Percentiles rank a stretch among this genome's conserved stretches.
Conservation (phyloP, 2,329 filamentous ascomycete genomes). For the Pseudocercospora fuligena region DNA sequence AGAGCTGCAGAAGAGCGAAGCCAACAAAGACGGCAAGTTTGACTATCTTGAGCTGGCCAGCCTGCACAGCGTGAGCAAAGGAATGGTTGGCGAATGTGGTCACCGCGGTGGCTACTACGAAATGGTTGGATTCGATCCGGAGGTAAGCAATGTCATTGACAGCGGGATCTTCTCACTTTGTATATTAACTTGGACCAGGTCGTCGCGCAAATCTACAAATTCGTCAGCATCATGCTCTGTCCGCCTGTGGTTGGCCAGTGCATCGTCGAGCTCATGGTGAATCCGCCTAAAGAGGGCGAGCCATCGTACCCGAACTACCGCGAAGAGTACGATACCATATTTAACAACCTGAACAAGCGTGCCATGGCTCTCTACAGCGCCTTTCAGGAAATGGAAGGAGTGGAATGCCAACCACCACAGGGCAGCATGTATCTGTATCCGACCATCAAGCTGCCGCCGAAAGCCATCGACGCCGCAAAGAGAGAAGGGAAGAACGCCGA, state of each 20-base stretch:
- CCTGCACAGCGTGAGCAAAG: conserved; percentile 93
- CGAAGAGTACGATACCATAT: conserved; percentile 83
- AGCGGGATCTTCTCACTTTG: background rate
- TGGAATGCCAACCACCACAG: conserved; percentile 86
- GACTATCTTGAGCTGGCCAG: conserved; percentile 87
- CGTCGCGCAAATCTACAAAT: conserved; percentile 95
- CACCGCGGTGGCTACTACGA: conserved; percentile 98
- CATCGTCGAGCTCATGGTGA: conserved; percentile 96
- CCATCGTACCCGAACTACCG: conserved; percentile 84
- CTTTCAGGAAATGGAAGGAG: conserved; percentile 93
- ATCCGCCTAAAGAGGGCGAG: conserved; percentile 83
- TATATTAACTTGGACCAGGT: conserved; percentile 57
- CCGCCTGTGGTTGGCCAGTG: conserved; percentile 95
- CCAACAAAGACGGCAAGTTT: conserved; percentile 72
- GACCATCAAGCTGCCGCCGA: conserved; percentile 77
- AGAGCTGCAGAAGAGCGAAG: conserved; percentile 71
- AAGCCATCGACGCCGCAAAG: conserved; percentile 76
- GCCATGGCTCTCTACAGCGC: conserved; percentile 86
- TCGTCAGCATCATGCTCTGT: conserved; percentile 95
- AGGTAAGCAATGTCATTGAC: conserved; percentile 34
- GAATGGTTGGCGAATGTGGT: conserved; percentile 98
- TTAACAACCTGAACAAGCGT: conserved; percentile 74
- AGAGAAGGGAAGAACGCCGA: conserved; percentile 76
- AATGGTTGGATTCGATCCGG: conserved; percentile 79
- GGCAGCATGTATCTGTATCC: conserved; percentile 99